A percentile compares a stretch with the other conserved stretches of the same genome.
These are phyloP conservation scores for Pythium sukuiense DNA, from an alignment of 352 stramenopile species.

Conservation along the genomic window DNA sequence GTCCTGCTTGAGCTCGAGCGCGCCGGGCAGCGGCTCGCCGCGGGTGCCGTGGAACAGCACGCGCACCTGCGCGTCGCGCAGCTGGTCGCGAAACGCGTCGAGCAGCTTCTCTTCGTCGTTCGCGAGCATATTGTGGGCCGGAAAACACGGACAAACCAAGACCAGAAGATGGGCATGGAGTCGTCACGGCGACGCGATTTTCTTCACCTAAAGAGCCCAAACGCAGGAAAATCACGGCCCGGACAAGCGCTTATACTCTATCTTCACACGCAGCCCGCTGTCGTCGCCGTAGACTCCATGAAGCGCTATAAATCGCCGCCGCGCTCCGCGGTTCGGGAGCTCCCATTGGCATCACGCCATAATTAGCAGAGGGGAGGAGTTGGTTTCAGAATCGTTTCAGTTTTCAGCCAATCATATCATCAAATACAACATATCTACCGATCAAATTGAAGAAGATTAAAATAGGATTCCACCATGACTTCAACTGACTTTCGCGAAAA, in stretches of 20 bases:
- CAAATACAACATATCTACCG: neutral
- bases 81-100: conserved; percentile 51
- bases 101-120: conserved; percentile 35
- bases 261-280: neutral
- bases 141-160: neutral
- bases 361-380: neutral
- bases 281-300: neutral
- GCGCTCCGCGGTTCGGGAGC: neutral
- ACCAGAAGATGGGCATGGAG: neutral
- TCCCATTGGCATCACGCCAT: neutral
- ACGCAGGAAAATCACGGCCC: neutral
- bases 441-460: conserved; percentile 1
- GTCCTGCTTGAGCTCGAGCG: conserved; percentile 63
- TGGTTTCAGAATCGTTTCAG: neutral
- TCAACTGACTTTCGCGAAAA: neutral
- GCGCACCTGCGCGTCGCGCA: conserved; percentile 60
- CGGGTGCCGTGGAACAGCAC: conserved; percentile 46
- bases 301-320: neutral
- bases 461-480: conserved; percentile 12
- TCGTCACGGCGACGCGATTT: neutral
- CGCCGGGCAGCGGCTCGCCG: conserved; percentile 50
- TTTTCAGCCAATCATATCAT: conserved; percentile 8
- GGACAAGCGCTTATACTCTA: neutral
- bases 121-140: conserved; percentile 7
- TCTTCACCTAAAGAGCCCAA: neutral